These are phyloP conservation scores for Pseudocercospora fijiensis DNA, from an alignment of 2,329 filamentous ascomycete species.

Conservation along the genomic window DNA sequence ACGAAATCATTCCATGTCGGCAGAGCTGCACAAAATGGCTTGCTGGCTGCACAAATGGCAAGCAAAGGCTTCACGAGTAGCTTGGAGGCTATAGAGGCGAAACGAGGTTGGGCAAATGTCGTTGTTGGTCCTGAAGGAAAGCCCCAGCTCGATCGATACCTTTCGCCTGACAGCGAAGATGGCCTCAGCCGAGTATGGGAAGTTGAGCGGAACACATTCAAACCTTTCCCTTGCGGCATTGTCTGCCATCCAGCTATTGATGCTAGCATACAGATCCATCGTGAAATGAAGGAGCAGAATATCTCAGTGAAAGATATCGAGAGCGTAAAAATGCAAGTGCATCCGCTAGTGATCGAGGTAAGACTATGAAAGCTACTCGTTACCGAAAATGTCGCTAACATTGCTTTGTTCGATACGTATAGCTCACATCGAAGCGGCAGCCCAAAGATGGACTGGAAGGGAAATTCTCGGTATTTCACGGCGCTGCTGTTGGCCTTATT, in stretches of 20 bases:
- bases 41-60: constrained; percentile 50
- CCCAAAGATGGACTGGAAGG: constrained; percentile 53
- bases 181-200: constrained; percentile 48
- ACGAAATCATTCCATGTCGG: constrained; percentile 58
- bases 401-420: not conserved
- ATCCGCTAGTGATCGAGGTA: constrained; percentile 52
- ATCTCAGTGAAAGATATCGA: constrained; percentile 40
- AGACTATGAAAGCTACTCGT: not conserved
- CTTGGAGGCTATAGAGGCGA: constrained; percentile 52
- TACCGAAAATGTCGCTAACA: not conserved
- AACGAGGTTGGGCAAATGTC: constrained; percentile 56
- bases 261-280: constrained; percentile 50
- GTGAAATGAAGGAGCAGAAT: constrained; percentile 39
- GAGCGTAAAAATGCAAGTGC: constrained; percentile 47
- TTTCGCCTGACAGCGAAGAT: constrained; percentile 36
- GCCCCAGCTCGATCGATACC: constrained; percentile 41
- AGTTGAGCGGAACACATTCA: constrained; percentile 55
- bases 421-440: constrained; percentile 51
- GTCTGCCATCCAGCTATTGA: constrained; percentile 59
- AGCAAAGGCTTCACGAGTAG: constrained; percentile 50
- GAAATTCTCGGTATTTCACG: constrained; percentile 59
- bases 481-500: constrained; percentile 52
- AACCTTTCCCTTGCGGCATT: constrained; percentile 59
- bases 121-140: constrained; percentile 41
- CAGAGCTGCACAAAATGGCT: constrained; percentile 53